Percentiles rank a stretch among this genome's conserved stretches.
These are phyloP conservation scores for Mimosa bimucronata DNA, from an alignment of 306 rosid species.

Conservation along the genomic window DNA sequence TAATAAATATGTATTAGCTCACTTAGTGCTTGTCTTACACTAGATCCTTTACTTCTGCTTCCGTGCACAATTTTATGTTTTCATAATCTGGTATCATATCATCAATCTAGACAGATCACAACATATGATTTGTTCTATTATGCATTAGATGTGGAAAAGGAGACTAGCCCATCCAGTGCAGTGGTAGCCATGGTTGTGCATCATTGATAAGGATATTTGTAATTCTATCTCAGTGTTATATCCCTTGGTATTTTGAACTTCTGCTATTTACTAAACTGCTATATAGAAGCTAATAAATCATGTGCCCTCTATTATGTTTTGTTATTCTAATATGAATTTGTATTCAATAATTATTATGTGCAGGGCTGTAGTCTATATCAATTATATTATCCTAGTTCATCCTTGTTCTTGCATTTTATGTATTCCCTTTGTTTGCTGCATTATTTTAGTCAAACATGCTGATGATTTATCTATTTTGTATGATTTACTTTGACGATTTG, in stretches of 20 bases:
- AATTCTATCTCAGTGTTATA: not conserved
- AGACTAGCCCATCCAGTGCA: too few species aligned
- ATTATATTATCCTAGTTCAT: conserved; percentile 4
- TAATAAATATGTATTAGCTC: too few species aligned
- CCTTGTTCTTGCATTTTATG: not conserved
- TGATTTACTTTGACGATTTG: not conserved
- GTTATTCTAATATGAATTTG: not conserved
- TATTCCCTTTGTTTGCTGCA: not conserved
- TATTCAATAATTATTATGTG: not conserved
- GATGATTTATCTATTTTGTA: too few species aligned
- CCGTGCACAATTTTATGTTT: too few species aligned
- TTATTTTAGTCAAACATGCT: not conserved
- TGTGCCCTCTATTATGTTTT: not conserved
- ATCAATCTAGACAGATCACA: too few species aligned
- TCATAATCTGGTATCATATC: too few species aligned
- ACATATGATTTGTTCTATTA: too few species aligned
- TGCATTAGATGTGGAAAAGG: too few species aligned
- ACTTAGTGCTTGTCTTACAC: too few species aligned
- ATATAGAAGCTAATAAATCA: not conserved
- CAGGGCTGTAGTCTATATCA: not conserved
- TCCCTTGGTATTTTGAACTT: conserved; percentile 2
- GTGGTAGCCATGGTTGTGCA: not conserved
- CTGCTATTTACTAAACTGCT: not conserved
- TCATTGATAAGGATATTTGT: not conserved
- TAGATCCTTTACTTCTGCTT: too few species aligned